These are phyloP conservation scores for Zarea fungicola DNA, from an alignment of 2,329 filamentous ascomycete genomes.

Conservation along the genomic window DNA sequence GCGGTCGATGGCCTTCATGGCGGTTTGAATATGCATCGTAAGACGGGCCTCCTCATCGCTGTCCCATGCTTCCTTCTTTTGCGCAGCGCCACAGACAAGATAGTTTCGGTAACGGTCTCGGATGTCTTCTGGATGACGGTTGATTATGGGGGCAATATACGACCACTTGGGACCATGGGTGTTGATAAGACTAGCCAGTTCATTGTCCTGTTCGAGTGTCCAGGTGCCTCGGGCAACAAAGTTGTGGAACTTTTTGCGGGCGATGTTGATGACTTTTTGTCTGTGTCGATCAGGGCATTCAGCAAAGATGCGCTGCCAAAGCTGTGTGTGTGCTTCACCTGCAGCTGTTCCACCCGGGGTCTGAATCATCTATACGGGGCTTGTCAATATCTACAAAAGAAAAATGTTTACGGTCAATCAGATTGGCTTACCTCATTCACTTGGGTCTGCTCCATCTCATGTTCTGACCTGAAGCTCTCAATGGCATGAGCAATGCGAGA, in stretches of 20 bases:
- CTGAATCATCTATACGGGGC: conserved; percentile 29
- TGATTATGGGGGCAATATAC: conserved; percentile 55
- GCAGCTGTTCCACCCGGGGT: conserved; percentile 30
- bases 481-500: conserved; percentile 36
- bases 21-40: conserved; percentile 46
- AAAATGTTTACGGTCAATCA: conserved; percentile 21
- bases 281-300: conserved; percentile 46
- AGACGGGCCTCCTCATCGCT: conserved; percentile 54
- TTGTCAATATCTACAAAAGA: conserved; percentile 15
- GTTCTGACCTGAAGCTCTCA: conserved; percentile 38
- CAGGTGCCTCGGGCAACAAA: conserved; percentile 50
- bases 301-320: conserved; percentile 47
- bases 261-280: conserved; percentile 50
- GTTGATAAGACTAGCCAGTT: conserved; percentile 31
- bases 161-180: conserved; percentile 51
- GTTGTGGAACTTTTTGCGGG: conserved; percentile 61
- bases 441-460: conserved; percentile 37
- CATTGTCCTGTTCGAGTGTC: conserved; percentile 32
- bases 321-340: conserved; percentile 32
- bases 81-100: conserved; percentile 50
- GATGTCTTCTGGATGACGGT: conserved; percentile 60
- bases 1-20: conserved; percentile 43
- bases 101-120: conserved; percentile 68
- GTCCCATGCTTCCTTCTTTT: conserved; percentile 53
- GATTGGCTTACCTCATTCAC: conserved; percentile 41